phyloP scores from a whole-genome alignment of 163 green algal species.

The Trebouxiophyceae sp. region DNA sequence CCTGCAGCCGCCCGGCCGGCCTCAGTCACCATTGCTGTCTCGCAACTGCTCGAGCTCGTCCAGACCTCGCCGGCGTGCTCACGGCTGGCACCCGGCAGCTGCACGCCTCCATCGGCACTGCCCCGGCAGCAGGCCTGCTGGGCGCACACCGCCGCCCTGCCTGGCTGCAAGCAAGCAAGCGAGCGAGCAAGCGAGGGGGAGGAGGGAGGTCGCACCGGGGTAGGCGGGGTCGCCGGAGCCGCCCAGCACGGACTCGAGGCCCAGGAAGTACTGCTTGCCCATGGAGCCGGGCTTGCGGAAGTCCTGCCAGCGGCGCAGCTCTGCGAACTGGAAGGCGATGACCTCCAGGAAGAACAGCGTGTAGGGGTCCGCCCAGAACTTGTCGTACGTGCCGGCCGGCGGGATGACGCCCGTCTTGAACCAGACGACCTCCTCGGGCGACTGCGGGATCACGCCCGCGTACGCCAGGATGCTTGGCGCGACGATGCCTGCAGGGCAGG shows the following conservation, averaged over 20 bases:
- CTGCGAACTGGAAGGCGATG: conserved; percentile 91
- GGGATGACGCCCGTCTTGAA: conserved; percentile 87
- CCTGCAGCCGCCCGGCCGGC: conserved; percentile 37
- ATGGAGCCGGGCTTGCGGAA: conserved; percentile 80
- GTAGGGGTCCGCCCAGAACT: conserved; percentile 59
- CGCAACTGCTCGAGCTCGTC: too few species aligned
- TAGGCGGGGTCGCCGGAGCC: conserved; percentile 92
- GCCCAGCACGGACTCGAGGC: conserved; percentile 79
- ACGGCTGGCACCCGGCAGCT: too few species aligned
- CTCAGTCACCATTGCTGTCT: too few species aligned
- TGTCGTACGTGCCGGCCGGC: conserved; percentile 57
- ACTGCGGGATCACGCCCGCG: conserved; percentile 66
- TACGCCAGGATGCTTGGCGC: conserved; percentile 85
- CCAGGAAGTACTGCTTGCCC: conserved; percentile 94
- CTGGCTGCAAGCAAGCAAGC: neutral
- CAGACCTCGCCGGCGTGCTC: too few species aligned
- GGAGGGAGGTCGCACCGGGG: conserved; percentile 52
- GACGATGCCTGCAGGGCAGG: conserved; percentile 77
- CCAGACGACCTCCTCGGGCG: conserved; percentile 66
- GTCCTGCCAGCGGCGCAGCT: conserved; percentile 76
- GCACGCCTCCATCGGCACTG: too few species aligned
- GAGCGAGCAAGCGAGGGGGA: neutral
- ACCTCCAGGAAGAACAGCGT: conserved; percentile 93
- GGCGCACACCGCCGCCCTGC: neutral
- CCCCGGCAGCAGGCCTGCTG: neutral